Evolutionary conservation across 495 filamentous ascomycete genomes (phyloP).

Genomic region (Talaromyces wortmannii): DNA sequence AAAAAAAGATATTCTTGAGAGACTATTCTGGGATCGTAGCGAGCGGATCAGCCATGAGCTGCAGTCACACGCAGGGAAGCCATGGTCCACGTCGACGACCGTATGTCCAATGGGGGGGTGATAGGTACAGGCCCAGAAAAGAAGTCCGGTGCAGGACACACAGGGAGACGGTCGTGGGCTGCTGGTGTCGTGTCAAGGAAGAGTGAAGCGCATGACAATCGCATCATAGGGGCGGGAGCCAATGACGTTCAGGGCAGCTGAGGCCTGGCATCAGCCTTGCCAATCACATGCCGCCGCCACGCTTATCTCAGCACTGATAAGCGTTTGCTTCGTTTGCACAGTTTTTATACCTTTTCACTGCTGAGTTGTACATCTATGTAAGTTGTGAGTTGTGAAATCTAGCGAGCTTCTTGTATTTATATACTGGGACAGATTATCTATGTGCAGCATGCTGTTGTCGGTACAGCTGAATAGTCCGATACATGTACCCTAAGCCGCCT

Average conservation of each 20-base stretch:
- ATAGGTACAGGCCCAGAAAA: neutral
- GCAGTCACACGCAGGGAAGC: slow-evolving; percentile 3
- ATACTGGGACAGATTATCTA: too few species aligned
- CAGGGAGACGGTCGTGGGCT: neutral
- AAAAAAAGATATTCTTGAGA: neutral
- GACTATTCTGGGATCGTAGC: neutral
- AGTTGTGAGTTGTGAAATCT: too few species aligned
- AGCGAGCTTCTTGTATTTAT: too few species aligned
- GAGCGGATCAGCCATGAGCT: slow-evolving; percentile 4
- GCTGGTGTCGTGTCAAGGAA: slow-evolving; percentile 1
- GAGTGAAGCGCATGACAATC: slow-evolving; percentile 1
- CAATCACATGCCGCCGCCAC: slow-evolving; percentile 2
- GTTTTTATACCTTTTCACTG: too few species aligned
- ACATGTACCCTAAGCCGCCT: too few species aligned
- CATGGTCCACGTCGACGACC: slow-evolving; percentile 1
- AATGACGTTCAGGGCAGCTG: neutral
- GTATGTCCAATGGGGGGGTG: neutral
- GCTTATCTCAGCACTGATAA: neutral
- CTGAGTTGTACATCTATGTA: too few species aligned
- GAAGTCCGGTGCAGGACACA: neutral
- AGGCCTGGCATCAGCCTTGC: neutral
- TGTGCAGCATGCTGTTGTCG: too few species aligned
- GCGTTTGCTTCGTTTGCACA: too few species aligned
- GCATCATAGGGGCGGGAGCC: neutral
- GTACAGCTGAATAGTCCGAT: too few species aligned